phyloP scores from a whole-genome alignment of 2,329 filamentous ascomycete species.

The Trichophyton equinum region DNA sequence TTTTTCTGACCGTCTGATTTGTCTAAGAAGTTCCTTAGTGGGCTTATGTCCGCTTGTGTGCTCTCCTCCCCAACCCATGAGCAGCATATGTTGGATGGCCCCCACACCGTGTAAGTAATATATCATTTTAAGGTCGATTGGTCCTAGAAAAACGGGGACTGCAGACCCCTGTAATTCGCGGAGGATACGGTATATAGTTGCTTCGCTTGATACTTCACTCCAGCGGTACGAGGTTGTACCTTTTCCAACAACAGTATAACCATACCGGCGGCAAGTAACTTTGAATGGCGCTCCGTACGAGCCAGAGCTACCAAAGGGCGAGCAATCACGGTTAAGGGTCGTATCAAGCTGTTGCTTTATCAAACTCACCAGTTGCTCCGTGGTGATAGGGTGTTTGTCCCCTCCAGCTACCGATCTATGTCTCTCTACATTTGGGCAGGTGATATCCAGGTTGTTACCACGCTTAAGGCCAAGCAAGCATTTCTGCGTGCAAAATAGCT shows the following conservation, averaged over 20 bases:
- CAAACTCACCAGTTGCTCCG: conserved; percentile 8
- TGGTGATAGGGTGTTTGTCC: conserved; percentile 3
- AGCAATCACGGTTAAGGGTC: conserved; percentile 9
- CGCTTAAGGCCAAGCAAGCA: conserved; percentile 8
- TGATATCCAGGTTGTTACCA: conserved; percentile 16
- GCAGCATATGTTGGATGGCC: conserved; percentile 8
- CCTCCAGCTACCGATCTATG: conserved; percentile 16
- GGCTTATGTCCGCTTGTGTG: neutral
- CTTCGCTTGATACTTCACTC: conserved; percentile 10
- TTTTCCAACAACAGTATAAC: conserved; percentile 17
- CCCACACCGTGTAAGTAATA: conserved; percentile 9
- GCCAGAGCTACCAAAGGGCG: conserved; percentile 13
- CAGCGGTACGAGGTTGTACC: conserved; percentile 8
- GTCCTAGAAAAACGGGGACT: conserved; percentile 14
- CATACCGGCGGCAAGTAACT: conserved; percentile 18
- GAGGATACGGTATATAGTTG: conserved; percentile 5
- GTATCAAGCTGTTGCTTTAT: conserved; percentile 6
- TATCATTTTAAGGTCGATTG: conserved; percentile 7
- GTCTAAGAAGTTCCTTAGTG: neutral
- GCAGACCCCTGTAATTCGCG: conserved; percentile 10
- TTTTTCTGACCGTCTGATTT: conserved; percentile 2
- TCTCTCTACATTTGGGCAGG: conserved; percentile 27
- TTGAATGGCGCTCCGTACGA: conserved; percentile 20
- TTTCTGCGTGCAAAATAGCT: conserved; percentile 8
- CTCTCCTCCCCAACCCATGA: conserved; percentile 10